A percentile compares a stretch with the other conserved stretches of the same genome.
phyloP scores from a whole-genome alignment of 2,329 filamentous ascomycete genomes.

The Emydomyces testavorans region DNA sequence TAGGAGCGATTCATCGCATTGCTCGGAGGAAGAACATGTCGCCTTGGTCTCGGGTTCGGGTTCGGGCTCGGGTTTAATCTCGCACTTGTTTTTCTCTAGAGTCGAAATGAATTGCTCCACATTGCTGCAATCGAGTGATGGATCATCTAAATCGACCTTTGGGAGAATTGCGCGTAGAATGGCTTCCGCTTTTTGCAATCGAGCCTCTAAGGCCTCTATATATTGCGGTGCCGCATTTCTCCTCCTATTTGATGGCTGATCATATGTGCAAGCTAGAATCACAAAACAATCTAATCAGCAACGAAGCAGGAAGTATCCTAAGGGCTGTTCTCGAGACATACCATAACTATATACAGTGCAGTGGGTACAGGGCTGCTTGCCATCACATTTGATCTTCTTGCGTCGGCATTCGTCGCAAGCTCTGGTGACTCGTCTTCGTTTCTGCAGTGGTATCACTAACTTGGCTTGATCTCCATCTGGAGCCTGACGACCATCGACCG shows the following conservation, averaged over 20 bases:
- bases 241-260: conserved; percentile 83
- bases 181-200: conserved; percentile 70
- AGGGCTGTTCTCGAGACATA: conserved; percentile 41
- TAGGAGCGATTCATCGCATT: conserved; percentile 58
- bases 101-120: conserved; percentile 46
- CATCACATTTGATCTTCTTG: conserved; percentile 82
- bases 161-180: conserved; percentile 70
- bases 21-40: conserved; percentile 24
- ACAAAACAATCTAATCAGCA: neutral
- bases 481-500: conserved; percentile 13
- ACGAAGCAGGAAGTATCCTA: too few relatives aligned
- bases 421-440: conserved; percentile 64
- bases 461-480: conserved; percentile 23
- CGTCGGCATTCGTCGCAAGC: conserved; percentile 73
- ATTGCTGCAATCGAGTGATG: conserved; percentile 64
- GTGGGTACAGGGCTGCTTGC: conserved; percentile 82
- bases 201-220: conserved; percentile 74
- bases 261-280: conserved; percentile 73
- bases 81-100: conserved; percentile 27
- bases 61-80: conserved; percentile 15
- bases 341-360: conserved; percentile 98
- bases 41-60: conserved; percentile 18
- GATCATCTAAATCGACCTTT: conserved; percentile 73
- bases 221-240: conserved; percentile 88
- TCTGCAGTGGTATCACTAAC: conserved; percentile 50